A percentile compares a stretch with the other conserved stretches of the same genome.
phyloP scores from a whole-genome alignment of 345 rosid species.

The Rubroshorea leprosula region DNA sequence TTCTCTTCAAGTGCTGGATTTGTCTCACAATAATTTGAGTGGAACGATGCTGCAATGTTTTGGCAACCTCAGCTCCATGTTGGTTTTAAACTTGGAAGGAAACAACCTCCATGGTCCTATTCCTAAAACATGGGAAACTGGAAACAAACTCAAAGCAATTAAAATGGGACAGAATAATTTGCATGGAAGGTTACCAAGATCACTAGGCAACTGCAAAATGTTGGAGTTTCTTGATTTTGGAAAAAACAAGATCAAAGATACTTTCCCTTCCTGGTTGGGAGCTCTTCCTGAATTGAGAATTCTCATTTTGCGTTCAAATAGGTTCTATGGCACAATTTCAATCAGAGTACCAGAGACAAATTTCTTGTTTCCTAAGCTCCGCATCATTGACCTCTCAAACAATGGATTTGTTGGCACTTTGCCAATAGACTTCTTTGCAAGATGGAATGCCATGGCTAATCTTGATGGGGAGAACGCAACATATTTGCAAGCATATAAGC shows the following conservation, averaged over 20 bases:
- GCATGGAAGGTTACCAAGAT: slow-evolving; percentile 9
- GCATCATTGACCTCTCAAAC: slow-evolving; percentile 12
- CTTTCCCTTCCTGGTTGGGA: slow-evolving; percentile 17
- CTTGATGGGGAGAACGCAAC: background rate
- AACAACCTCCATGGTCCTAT: slow-evolving; percentile 21
- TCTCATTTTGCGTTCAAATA: slow-evolving; percentile 2
- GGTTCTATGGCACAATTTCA: background rate
- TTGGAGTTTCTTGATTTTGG: slow-evolving; percentile 5
- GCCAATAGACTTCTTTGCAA: slow-evolving; percentile 2
- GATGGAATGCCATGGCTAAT: slow-evolving; percentile 9
- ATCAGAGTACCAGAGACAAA: background rate
- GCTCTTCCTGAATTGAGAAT: slow-evolving; percentile 1
- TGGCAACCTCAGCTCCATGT: slow-evolving; percentile 11
- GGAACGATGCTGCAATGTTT: slow-evolving; percentile 20
- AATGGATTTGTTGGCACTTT: slow-evolving; percentile 2
- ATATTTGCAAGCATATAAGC: no score
- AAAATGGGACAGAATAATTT: slow-evolving; percentile 15
- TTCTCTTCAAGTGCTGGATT: background rate
- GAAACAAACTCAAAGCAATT: slow-evolving; percentile 5
- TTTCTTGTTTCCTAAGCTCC: slow-evolving; percentile 10
- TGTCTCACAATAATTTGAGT: slow-evolving; percentile 12
- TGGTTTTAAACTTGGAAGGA: slow-evolving; percentile 4
- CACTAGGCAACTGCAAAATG: background rate
- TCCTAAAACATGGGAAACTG: slow-evolving; percentile 5
- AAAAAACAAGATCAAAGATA: slow-evolving; percentile 6